phyloP scores from a whole-genome alignment of 1,139 yeast genomes.

The Arxiozyma heterogenica region DNA sequence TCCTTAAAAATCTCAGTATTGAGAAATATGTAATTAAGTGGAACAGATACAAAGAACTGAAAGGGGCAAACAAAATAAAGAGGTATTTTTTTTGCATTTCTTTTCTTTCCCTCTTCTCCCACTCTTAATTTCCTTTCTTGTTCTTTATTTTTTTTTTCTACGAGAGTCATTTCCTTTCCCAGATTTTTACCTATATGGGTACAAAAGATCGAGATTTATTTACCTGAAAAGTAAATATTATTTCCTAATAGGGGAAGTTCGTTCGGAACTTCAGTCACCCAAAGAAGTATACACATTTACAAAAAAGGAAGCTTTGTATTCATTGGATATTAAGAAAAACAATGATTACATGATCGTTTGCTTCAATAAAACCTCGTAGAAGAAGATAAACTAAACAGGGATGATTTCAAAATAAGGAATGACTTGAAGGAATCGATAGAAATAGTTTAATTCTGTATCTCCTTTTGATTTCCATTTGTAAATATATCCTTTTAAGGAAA shows the following conservation, averaged over 20 bases:
- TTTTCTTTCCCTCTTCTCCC: not conserved
- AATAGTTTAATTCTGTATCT: not conserved
- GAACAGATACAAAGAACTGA: not conserved
- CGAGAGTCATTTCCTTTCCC: not conserved
- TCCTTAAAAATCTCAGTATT: not conserved
- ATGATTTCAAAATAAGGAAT: not conserved
- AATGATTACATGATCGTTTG: too few relatives aligned
- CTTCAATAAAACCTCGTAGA: not conserved
- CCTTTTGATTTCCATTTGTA: not conserved
- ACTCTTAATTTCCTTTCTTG: not conserved
- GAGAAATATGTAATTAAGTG: not conserved
- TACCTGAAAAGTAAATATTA: not conserved
- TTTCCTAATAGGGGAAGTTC: not conserved
- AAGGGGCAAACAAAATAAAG: not conserved
- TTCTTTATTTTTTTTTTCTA: not conserved
- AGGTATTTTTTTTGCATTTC: not conserved
- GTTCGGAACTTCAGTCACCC: not conserved
- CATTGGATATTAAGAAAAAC: not conserved
- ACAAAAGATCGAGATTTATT: too few relatives aligned
- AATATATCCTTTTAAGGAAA: not conserved
- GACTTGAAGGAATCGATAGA: not conserved
- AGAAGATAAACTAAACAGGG: not conserved
- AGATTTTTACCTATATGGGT: not conserved
- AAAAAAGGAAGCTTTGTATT: not conserved
- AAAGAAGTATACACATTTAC: not conserved